phyloP scores from a whole-genome alignment of 2,329 filamentous ascomycete genomes.

The Fusarium illudens region DNA sequence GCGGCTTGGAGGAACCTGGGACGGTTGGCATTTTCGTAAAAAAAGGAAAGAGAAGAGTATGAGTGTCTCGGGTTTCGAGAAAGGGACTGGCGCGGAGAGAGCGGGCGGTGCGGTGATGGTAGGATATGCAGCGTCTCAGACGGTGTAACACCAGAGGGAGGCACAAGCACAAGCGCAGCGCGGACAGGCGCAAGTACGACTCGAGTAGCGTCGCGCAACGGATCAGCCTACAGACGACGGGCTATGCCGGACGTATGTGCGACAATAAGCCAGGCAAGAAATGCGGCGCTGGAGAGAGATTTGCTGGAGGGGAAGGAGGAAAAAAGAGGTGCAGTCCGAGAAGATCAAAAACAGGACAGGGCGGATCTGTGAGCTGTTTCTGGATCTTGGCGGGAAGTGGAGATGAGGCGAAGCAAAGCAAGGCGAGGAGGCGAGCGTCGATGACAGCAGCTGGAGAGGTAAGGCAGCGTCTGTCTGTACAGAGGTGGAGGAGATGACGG shows the following conservation, averaged over 20 bases:
- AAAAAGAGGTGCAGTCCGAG: conserved; percentile 18
- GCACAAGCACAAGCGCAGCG: conserved; percentile 27
- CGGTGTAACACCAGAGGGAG: conserved; percentile 27
- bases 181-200: conserved; percentile 26
- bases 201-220: conserved; percentile 37
- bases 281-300: conserved; percentile 16
- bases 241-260: conserved; percentile 26
- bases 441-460: conserved; percentile 7
- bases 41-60: neutral
- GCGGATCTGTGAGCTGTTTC: conserved; percentile 31
- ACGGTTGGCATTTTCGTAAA: conserved; percentile 47
- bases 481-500: conserved; percentile 19
- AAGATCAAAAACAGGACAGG: conserved; percentile 30
- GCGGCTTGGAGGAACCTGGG: conserved; percentile 46
- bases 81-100: conserved; percentile 1
- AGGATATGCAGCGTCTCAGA: conserved; percentile 22
- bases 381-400: conserved; percentile 32
- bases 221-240: conserved; percentile 31
- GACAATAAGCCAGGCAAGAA: conserved; percentile 32
- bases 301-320: neutral
- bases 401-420: conserved; percentile 30
- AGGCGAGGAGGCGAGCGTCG: conserved; percentile 7
- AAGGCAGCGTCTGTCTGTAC: neutral
- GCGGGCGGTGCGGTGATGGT: conserved; percentile 13
- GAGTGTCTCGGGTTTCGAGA: conserved; percentile 23